These are phyloP conservation scores for Calonectria pauciramosa DNA, from an alignment of 2,329 filamentous ascomycete genomes.

Conservation along the genomic window DNA sequence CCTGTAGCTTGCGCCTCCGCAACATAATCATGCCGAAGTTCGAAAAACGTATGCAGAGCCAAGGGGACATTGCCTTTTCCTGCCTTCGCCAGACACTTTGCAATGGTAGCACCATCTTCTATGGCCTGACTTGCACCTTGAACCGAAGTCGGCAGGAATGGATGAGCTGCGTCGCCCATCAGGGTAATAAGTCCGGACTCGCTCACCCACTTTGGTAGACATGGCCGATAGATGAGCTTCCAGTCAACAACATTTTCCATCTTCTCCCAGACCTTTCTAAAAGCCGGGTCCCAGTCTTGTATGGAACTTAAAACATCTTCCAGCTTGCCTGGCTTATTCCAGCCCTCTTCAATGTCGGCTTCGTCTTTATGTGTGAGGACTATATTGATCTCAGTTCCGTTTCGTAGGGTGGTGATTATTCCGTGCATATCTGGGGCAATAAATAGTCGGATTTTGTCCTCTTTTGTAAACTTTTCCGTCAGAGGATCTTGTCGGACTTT, in stretches of 20 bases:
- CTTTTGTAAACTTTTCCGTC: neutral
- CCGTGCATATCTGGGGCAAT: neutral
- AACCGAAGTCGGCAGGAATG: neutral
- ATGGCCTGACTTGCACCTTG: neutral
- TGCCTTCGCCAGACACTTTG: neutral
- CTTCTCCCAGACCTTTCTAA: neutral
- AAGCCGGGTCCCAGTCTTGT: neutral
- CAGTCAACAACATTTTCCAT: conserved; percentile 5
- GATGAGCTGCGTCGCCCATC: neutral
- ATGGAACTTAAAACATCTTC: neutral
- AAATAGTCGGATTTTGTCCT: neutral
- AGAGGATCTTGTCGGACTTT: neutral
- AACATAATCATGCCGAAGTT: neutral
- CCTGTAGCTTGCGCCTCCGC: neutral
- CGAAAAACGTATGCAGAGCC: neutral
- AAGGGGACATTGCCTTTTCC: neutral
- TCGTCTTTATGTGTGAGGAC: neutral
- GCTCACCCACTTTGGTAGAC: neutral
- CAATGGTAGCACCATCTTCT: neutral
- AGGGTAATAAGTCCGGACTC: neutral
- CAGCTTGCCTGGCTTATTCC: neutral
- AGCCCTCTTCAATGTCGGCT: neutral
- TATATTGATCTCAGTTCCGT: neutral
- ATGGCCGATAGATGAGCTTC: neutral
- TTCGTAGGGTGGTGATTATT: neutral